These are phyloP conservation scores for Canavalia gladiata DNA, from an alignment of 306 rosid species.

Conservation along the genomic window DNA sequence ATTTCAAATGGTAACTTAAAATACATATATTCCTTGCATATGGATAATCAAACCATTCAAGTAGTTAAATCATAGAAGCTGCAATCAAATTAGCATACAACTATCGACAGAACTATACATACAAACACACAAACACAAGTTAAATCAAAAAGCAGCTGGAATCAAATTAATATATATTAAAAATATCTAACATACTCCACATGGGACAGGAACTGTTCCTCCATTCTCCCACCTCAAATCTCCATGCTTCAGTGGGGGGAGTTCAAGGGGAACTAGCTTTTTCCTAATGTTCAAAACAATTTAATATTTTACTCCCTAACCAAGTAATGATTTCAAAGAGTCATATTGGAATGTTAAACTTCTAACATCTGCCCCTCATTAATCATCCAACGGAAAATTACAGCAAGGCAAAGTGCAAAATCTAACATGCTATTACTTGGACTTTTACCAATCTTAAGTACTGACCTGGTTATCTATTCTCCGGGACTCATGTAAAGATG, in stretches of 20 bases:
- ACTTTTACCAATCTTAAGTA: slow-evolving; percentile 39
- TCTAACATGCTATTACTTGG: slow-evolving; percentile 26
- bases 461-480: slow-evolving; percentile 97
- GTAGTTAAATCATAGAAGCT: slow-evolving; percentile 6
- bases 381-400: slow-evolving; percentile 22
- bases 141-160: slow-evolving; percentile 19
- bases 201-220: slow-evolving; percentile 1
- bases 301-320: slow-evolving; percentile 24
- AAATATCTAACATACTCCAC: slow-evolving; percentile 10
- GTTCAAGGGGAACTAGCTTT: slow-evolving; percentile 20
- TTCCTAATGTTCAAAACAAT: slow-evolving; percentile 26
- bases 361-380: slow-evolving; percentile 16
- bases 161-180: slow-evolving; percentile 20
- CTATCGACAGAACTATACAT: not conserved
- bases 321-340: slow-evolving; percentile 23
- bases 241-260: not conserved
- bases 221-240: slow-evolving; percentile 21
- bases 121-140: not conserved
- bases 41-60: slow-evolving; percentile 15
- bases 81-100: slow-evolving; percentile 36
- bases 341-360: slow-evolving; percentile 9
- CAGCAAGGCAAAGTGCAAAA: slow-evolving; percentile 29
- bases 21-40: not conserved
- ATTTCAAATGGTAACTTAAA: not conserved
- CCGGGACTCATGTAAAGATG: slow-evolving; percentile 95